Evolutionary conservation across 225 moss, liverwort and hornwort genomes (phyloP), one percentile per base, ranked within the genome.

Genomic region (Physcomitrellopsis africana): DNA sequence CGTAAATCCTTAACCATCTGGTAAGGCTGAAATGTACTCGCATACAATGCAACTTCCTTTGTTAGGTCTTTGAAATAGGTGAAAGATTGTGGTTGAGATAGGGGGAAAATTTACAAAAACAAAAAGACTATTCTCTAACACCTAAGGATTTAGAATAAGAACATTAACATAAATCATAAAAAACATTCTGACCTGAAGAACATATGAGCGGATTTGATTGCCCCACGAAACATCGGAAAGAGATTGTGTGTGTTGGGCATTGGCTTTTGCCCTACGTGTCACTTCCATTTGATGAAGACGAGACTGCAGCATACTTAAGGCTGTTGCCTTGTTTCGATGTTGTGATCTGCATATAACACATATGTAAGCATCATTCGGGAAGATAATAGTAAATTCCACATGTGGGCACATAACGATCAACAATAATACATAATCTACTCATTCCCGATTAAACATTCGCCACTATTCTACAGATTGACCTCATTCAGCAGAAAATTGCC

Each of bases 1-100:
- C 96, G 85, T 11, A 94, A 74, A 83, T 96, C 96, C 80, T 96
- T 96, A 80, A 96, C 96, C 94, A 96, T 87, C 84, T 96, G 96
- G 81, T 96, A 96, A 53, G 96, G 96, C 92, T 96, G 89, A 61
- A 76, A 74, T 9, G 51, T 47, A 79, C 37, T 19, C 43, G 32
- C 73, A 48, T 66, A 59, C 41, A 70, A 58, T 46, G 18, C 71
- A 48, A 67, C 23, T 66, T 69, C 23, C 44, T 0, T 46, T 48
- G 11, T 41, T 46, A 74, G 51, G 26, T 68, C 52, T 47, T 75
- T 11, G 13, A 51, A 57, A 27, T 23, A 29, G 52, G 24, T 42
- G 49, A 15, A 73, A 67, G 23, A 37, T 24, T 24, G 23, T 60
- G 46, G 44, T 18, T 59, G 52, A 26, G 27, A 67, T 41, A 61